These are phyloP conservation scores for Fagus crenata DNA, from an alignment of 306 rosid species.

Conservation along the genomic window DNA sequence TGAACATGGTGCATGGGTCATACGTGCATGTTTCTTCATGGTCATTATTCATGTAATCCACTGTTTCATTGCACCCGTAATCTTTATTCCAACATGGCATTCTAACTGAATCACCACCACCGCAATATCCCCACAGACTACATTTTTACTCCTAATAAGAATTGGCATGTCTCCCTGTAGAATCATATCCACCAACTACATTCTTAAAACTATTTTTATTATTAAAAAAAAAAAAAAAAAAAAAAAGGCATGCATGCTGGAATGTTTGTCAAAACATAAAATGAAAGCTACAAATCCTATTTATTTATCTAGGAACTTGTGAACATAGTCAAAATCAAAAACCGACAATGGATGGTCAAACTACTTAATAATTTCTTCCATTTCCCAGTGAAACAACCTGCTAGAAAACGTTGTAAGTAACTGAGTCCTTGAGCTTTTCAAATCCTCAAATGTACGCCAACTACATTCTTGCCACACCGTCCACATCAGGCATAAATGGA, in stretches of 20 bases:
- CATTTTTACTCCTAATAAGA: conserved; percentile 12
- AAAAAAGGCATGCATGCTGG: too few relatives aligned
- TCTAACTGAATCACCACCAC: conserved; percentile 28
- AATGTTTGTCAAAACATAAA: neutral
- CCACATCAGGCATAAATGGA: too few relatives aligned
- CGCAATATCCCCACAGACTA: conserved; percentile 27
- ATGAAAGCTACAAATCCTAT: neutral
- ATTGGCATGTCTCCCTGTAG: conserved; percentile 29
- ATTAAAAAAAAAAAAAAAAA: too few relatives aligned
- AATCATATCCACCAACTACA: neutral
- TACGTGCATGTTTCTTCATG: conserved; percentile 39
- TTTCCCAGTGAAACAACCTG: too few relatives aligned
- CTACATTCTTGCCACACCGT: too few relatives aligned
- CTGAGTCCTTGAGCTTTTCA: too few relatives aligned
- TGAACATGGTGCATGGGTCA: conserved; percentile 39
- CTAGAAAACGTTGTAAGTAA: too few relatives aligned
- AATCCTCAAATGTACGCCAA: too few relatives aligned
- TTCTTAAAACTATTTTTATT: neutral
- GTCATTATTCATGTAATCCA: conserved; percentile 23
- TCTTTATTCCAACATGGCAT: conserved; percentile 24
- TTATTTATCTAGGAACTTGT: too few relatives aligned
- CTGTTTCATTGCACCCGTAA: conserved; percentile 37
- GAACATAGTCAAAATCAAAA: too few relatives aligned
- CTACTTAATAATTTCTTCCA: neutral
- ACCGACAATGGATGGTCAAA: neutral